phyloP scores from a whole-genome alignment of 805 yeast genomes.

The Yarrowia bubula region DNA sequence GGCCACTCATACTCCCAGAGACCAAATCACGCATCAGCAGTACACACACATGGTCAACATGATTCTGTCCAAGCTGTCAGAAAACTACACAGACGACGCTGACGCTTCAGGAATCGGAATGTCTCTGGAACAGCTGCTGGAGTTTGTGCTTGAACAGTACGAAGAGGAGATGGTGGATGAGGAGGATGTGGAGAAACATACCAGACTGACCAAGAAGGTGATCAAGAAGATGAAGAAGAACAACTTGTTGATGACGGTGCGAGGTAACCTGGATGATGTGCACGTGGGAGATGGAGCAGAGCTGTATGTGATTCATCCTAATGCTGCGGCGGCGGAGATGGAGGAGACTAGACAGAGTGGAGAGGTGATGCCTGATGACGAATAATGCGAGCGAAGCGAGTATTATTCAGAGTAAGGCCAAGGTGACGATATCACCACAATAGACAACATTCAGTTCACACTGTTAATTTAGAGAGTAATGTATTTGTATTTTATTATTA shows the following conservation, averaged over 20 bases:
- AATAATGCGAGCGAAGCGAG: background rate
- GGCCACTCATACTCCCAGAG: slow-evolving; percentile 26
- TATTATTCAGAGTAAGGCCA: too few species aligned
- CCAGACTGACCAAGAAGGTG: slow-evolving; percentile 72
- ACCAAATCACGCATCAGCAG: slow-evolving; percentile 76
- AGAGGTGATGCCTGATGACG: slow-evolving; percentile 21
- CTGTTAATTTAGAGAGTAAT: background rate
- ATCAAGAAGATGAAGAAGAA: slow-evolving; percentile 80
- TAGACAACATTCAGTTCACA: background rate
- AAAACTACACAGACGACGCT: slow-evolving; percentile 59
- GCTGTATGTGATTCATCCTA: slow-evolving; percentile 40
- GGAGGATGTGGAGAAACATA: slow-evolving; percentile 66
- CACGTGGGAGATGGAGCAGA: slow-evolving; percentile 30
- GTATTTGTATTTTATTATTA: background rate
- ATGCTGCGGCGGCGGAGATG: slow-evolving; percentile 30
- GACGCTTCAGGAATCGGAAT: slow-evolving; percentile 55
- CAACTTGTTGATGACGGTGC: slow-evolving; percentile 71
- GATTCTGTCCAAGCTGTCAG: slow-evolving; percentile 47
- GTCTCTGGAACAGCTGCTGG: slow-evolving; percentile 65
- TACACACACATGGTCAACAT: slow-evolving; percentile 81
- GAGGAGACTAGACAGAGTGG: slow-evolving; percentile 19
- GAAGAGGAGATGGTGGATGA: slow-evolving; percentile 71
- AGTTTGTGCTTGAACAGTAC: slow-evolving; percentile 73
- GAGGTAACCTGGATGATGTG: slow-evolving; percentile 44
- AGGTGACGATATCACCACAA: too few species aligned